Conservation (phyloP, 164 flowering plant genomes). For the Nymphaea thermarum region DNA sequence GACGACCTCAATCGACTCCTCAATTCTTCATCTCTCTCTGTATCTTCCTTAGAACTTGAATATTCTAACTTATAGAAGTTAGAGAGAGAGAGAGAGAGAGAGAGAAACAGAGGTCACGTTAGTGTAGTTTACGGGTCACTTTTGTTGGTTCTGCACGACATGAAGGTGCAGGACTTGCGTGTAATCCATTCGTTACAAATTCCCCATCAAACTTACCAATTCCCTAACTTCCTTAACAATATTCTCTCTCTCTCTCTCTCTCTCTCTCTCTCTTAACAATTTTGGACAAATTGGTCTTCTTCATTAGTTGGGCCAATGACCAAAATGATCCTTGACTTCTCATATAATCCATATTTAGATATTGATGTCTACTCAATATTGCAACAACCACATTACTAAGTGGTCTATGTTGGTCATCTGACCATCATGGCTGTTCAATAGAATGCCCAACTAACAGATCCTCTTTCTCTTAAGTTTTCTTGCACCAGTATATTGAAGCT, state of each 20-base stretch:
- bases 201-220: constrained; percentile 13
- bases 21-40: neutral
- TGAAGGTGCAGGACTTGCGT: constrained; percentile 13
- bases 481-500: neutral
- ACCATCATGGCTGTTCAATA: neutral
- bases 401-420: neutral
- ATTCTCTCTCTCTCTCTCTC: constrained; percentile 4
- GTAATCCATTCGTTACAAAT: constrained; percentile 14
- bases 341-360: neutral
- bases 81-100: neutral
- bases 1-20: neutral
- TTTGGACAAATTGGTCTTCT: neutral
- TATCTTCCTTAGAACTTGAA: too few relatives aligned
- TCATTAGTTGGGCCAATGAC: neutral
- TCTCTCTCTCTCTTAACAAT: too few relatives aligned
- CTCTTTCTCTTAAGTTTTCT: too few relatives aligned
- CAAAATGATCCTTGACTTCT: neutral
- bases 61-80: neutral
- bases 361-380: neutral
- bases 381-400: neutral
- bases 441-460: neutral
- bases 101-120: neutral
- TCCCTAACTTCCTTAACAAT: constrained; percentile 24
- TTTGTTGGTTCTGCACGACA: constrained; percentile 66
- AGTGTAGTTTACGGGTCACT: constrained; percentile 66